Evolutionary conservation across 495 filamentous ascomycete genomes (phyloP).

Genomic region (Astrothelium subdiscretum): DNA sequence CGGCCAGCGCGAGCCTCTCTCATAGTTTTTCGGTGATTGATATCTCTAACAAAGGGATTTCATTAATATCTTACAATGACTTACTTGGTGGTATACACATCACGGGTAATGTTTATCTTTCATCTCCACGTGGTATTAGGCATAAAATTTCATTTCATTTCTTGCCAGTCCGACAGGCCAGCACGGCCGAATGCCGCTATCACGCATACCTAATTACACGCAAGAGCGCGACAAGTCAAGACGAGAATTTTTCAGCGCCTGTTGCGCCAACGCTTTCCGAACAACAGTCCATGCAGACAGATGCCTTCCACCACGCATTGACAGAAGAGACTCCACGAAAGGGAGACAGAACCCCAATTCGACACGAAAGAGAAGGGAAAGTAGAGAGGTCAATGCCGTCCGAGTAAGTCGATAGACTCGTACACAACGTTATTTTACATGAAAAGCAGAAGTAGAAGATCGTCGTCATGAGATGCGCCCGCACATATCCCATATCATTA

Average conservation of each 20-base stretch:
- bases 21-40: too few species aligned
- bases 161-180: neutral
- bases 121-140: too few species aligned
- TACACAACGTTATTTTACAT: neutral
- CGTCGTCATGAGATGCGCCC: neutral
- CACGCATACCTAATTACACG: neutral
- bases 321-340: neutral
- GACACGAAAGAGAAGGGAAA: neutral
- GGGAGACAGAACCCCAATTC: neutral
- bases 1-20: too few species aligned
- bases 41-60: too few species aligned
- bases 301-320: neutral
- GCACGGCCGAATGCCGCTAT: neutral
- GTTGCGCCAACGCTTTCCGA: neutral
- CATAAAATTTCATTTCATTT: neutral
- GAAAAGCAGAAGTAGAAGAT: neutral
- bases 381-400: neutral
- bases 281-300: neutral
- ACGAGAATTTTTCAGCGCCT: neutral
- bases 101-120: too few species aligned
- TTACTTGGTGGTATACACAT: too few species aligned
- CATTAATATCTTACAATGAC: too few species aligned
- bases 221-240: neutral
- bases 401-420: neutral
- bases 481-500: neutral